Evolutionary conservation across 768 basidiomycete species (phyloP).

Genomic region (Boletus vermiculosoides): DNA sequence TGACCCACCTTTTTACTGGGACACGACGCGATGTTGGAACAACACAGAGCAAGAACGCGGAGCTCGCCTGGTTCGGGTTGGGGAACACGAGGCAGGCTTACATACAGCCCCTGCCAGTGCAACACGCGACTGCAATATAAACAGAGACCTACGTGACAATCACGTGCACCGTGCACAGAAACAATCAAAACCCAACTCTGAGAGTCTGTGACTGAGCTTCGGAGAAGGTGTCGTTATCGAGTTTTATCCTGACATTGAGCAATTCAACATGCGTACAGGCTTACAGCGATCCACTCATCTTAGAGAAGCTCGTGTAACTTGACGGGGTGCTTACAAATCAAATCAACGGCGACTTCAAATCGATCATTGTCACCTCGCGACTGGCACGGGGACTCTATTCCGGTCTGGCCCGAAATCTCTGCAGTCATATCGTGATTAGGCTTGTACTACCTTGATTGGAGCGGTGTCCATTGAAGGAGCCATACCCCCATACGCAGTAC

Average conservation of each 20-base stretch:
- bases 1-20: constrained; percentile 25
- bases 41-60: constrained; percentile 22
- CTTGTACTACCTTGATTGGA: no score
- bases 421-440: no score
- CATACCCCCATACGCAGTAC: no score
- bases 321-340: no score
- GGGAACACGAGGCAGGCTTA: constrained; percentile 33
- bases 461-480: no score
- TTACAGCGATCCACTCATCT: no score
- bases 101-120: constrained; percentile 15
- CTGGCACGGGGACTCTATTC: no score
- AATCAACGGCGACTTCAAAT: no score
- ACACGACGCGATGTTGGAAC: constrained; percentile 24
- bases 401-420: no score
- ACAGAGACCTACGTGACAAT: constrained; percentile 6
- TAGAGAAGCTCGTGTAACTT: no score
- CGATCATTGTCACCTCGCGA: no score
- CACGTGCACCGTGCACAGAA: constrained; percentile 28
- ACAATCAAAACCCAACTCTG: neutral
- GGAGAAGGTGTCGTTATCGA: neutral
- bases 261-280: neutral
- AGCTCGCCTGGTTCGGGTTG: constrained; percentile 26
- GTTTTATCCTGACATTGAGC: neutral
- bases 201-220: no score
- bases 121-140: constrained; percentile 14